Base-by-base conservation (phyloP, 805 yeast genomes). In the Zygosaccharomyces bisporus region DNA sequence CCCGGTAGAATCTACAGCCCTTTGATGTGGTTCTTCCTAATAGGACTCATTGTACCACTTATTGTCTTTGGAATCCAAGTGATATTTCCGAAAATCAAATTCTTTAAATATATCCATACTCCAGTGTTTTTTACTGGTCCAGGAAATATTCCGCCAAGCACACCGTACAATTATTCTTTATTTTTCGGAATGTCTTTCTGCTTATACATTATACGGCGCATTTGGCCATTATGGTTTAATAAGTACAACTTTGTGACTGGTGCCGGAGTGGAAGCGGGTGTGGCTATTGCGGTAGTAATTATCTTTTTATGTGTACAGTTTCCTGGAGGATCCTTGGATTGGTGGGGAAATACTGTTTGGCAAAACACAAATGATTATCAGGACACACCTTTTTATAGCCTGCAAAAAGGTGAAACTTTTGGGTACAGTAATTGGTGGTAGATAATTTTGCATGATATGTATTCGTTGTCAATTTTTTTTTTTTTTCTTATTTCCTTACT, bases 71-170 rank as follows among this genome's bases (percentile, higher is more conserved):
- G 50, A 19, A 16, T 63, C 13, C 62, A 64, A 45, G 57, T 53
- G 47, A 51, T 43, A 38, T 50, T 49, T 38, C 72, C 70, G 18
- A 51, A 56, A 10, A 42, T 50, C 37, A 55, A 50, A 18, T 72
- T 49, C 44, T 45, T 60, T 30, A 64, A 65, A 19, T 67, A 70
- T 47, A 68, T 77, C 47, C 77, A 76, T 45, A 76, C 81, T 2
- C 86, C 89, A 0, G 80, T 82, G 8, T 81, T 86, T 43, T 74
- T 85, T 54, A 68, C 74, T 14, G 74, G 78, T 5, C 64, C 76
- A n/a, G 81, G 81, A 35, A 70, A 72, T 52, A 77, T 82, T 54
- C 90, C 91, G 12, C 90, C 91, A 33, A 83, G 86, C 30, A 80
- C 88, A 4, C 80, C 85, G 21, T 81, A 80, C 61, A 81, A 80